These are phyloP conservation scores for Neonectria hederae DNA, from an alignment of 2,329 filamentous ascomycete species.

Conservation along the genomic window DNA sequence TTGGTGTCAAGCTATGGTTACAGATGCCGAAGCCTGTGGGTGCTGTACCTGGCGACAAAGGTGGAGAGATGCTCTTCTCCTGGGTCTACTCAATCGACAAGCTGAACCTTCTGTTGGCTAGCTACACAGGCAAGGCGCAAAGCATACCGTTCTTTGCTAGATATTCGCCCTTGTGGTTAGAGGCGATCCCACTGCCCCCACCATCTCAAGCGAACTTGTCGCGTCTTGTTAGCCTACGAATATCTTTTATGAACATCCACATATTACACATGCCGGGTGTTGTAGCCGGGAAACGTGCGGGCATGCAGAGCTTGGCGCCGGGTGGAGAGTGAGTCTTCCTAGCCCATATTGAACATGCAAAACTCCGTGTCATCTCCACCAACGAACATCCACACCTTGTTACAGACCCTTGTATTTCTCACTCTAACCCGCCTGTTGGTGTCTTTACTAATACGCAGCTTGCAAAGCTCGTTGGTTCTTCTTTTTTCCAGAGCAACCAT, in stretches of 20 bases:
- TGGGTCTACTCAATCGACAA: neutral
- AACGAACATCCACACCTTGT: conserved; percentile 1
- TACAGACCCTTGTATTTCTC: neutral
- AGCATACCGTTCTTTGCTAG: neutral
- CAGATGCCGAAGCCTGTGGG: conserved; percentile 10
- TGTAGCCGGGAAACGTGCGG: neutral
- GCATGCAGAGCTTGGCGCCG: conserved; percentile 3
- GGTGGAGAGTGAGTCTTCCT: conserved; percentile 1
- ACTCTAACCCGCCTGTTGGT: neutral
- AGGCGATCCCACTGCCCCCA: neutral
- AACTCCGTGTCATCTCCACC: conserved; percentile 6
- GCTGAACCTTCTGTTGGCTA: neutral
- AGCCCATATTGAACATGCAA: neutral
- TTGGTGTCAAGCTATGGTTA: conserved; percentile 20
- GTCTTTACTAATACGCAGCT: neutral
- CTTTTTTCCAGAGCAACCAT: neutral
- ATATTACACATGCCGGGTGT: neutral
- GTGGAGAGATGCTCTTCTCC: neutral
- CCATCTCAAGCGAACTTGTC: no score
- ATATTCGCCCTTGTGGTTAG: neutral
- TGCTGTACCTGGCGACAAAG: conserved; percentile 2
- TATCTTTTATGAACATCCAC: neutral
- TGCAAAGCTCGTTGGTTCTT: neutral
- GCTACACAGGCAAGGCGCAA: neutral
- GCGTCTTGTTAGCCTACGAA: neutral